phyloP scores from a whole-genome alignment of 352 stramenopile species.

The Globisporangium nunn region DNA sequence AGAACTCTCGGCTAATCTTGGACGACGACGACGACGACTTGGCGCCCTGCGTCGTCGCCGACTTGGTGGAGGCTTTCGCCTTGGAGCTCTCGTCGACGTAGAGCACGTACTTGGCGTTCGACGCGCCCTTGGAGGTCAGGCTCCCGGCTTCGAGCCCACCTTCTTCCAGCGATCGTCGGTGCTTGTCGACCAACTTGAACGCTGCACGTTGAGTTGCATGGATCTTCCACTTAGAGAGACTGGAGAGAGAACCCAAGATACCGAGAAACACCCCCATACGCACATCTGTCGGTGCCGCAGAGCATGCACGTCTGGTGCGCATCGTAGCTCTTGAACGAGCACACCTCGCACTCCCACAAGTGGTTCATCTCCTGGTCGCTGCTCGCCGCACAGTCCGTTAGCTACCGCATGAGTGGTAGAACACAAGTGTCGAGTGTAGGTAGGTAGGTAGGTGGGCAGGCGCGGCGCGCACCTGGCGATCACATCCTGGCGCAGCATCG shows the following conservation, averaged over 20 bases:
- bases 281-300: slow-evolving; percentile 78
- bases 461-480: slow-evolving; percentile 45
- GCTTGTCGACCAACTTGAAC: slow-evolving; percentile 66
- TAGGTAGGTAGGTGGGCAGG: too few relatives aligned
- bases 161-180: slow-evolving; percentile 22
- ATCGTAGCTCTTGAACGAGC: slow-evolving; percentile 89
- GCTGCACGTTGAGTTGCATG: slow-evolving; percentile 13
- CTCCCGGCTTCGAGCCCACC: slow-evolving; percentile 19
- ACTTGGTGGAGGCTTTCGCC: slow-evolving; percentile 16
- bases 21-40: slow-evolving; percentile 20
- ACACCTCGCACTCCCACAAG: slow-evolving; percentile 90
- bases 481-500: slow-evolving; percentile 81
- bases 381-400: not conserved
- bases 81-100: slow-evolving; percentile 63
- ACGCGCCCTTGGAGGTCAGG: slow-evolving; percentile 26
- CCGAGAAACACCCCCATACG: slow-evolving; percentile 6
- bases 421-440: too few relatives aligned
- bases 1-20: slow-evolving; percentile 53
- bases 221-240: not conserved
- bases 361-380: slow-evolving; percentile 81
- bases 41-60: slow-evolving; percentile 3
- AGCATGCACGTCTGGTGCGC: slow-evolving; percentile 84
- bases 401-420: too few relatives aligned
- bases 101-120: slow-evolving; percentile 56
- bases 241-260: not conserved